phyloP scores from a whole-genome alignment of 768 basidiomycete species.

The Trichaptum fuscoviolaceum region DNA sequence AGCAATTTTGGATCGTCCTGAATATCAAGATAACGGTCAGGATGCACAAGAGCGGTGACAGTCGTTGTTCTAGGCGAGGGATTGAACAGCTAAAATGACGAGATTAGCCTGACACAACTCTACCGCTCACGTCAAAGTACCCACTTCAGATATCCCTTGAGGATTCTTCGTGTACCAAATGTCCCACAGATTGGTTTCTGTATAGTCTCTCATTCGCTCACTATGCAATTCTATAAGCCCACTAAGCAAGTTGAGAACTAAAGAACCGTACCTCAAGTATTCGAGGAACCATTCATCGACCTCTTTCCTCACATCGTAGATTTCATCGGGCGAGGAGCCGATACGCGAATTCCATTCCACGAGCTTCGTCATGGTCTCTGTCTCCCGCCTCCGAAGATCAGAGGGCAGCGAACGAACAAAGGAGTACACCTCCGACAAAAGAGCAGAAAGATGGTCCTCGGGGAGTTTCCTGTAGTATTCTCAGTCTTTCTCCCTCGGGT shows the following conservation, averaged over 20 bases:
- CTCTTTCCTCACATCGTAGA: slow-evolving; percentile 13
- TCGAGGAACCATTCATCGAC: slow-evolving; percentile 46
- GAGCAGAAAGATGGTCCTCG: slow-evolving; percentile 23
- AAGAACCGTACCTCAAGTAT: slow-evolving; percentile 42
- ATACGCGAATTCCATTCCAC: background rate
- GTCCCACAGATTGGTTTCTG: slow-evolving; percentile 54
- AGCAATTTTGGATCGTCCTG: slow-evolving; percentile 14
- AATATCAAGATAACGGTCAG: slow-evolving; percentile 40
- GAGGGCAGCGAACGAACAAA: slow-evolving; percentile 33
- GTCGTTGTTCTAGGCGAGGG: slow-evolving; percentile 61
- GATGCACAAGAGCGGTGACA: slow-evolving; percentile 55
- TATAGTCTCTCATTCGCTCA: slow-evolving; percentile 38
- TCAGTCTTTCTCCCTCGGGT: background rate
- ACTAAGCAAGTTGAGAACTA: background rate
- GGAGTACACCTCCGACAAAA: slow-evolving; percentile 37
- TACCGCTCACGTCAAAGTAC: slow-evolving; percentile 11
- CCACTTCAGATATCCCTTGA: slow-evolving; percentile 65
- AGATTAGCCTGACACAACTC: background rate
- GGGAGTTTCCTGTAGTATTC: slow-evolving; percentile 36
- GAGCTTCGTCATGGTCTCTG: slow-evolving; percentile 16
- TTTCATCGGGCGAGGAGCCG: background rate
- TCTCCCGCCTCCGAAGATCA: slow-evolving; percentile 29
- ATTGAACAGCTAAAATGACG: slow-evolving; percentile 50
- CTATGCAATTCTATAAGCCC: slow-evolving; percentile 24
- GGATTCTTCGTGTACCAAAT: slow-evolving; percentile 67